A percentile compares a stretch with the other conserved stretches of the same genome.
phyloP scores from a whole-genome alignment of 805 yeast genomes.

The Isabelozyma pseudorhagii region DNA sequence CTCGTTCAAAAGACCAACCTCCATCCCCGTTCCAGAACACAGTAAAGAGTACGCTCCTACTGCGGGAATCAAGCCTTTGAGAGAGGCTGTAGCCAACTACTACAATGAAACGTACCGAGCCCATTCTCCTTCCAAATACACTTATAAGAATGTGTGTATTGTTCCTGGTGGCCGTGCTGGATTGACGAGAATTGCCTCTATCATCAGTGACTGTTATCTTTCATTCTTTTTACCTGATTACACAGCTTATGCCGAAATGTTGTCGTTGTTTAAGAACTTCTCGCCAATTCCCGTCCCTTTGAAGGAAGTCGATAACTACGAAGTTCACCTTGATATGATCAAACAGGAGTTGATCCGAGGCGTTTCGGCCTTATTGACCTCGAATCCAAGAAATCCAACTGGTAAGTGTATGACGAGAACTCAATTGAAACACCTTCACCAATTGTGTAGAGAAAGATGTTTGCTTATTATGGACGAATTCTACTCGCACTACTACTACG shows the following conservation, averaged over 20 bases:
- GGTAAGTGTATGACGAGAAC: constrained; percentile 49
- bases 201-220: constrained; percentile 55
- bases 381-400: constrained; percentile 64
- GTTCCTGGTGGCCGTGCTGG: constrained; percentile 69
- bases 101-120: constrained; percentile 54
- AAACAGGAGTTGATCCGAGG: constrained; percentile 54
- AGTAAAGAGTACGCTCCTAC: constrained; percentile 60
- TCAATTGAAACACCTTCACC: constrained; percentile 48
- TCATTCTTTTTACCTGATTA: constrained; percentile 62
- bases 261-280: constrained; percentile 58
- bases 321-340: constrained; percentile 50
- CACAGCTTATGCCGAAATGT: constrained; percentile 65
- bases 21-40: constrained; percentile 44
- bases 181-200: constrained; percentile 58
- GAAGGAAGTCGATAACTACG: constrained; percentile 54
- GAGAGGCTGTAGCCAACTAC: constrained; percentile 56
- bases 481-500: constrained; percentile 57
- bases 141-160: constrained; percentile 58
- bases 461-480: constrained; percentile 63
- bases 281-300: constrained; percentile 63
- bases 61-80: constrained; percentile 50
- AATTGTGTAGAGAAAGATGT: constrained; percentile 51
- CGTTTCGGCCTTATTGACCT: constrained; percentile 54
- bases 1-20: constrained; percentile 51
- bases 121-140: constrained; percentile 48